Percentiles rank a stretch among this genome's conserved stretches.
phyloP scores from a whole-genome alignment of 768 basidiomycete species.

The Hericium alpestre region DNA sequence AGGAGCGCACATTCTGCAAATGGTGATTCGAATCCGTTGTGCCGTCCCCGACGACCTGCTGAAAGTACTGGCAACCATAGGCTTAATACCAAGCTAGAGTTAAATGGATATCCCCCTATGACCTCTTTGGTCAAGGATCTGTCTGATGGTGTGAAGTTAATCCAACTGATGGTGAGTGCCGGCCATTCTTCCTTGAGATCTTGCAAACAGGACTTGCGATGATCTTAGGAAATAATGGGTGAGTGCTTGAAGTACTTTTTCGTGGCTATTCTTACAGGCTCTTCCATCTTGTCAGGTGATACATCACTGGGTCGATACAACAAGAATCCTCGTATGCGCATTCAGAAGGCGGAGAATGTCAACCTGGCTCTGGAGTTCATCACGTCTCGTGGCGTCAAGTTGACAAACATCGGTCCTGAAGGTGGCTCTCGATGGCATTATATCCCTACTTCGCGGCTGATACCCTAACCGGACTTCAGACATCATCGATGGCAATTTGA shows the following conservation, averaged over 20 bases:
- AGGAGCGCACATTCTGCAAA: constrained; percentile 74
- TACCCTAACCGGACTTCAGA: constrained; percentile 35
- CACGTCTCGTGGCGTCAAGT: constrained; percentile 82
- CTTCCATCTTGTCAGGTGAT: constrained; percentile 44
- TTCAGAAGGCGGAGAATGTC: constrained; percentile 98
- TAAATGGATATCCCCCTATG: constrained; percentile 79
- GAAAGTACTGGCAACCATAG: constrained; percentile 29
- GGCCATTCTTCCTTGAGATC: background rate
- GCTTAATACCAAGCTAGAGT: constrained; percentile 92
- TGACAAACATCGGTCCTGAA: constrained; percentile 97
- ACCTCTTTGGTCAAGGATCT: constrained; percentile 81
- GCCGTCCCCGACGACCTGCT: background rate
- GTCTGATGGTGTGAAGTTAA: constrained; percentile 89
- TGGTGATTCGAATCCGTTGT: constrained; percentile 38
- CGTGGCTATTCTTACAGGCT: background rate
- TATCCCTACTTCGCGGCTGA: constrained; percentile 2
- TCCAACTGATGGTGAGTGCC: constrained; percentile 75
- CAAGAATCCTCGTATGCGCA: constrained; percentile 77
- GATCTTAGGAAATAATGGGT: constrained; percentile 95
- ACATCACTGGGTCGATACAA: constrained; percentile 93
- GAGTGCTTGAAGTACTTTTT: constrained; percentile 13
- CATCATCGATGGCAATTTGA: constrained; percentile 97
- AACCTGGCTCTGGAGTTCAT: constrained; percentile 96
- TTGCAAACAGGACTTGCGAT: background rate
- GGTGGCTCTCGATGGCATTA: constrained; percentile 30